These are phyloP conservation scores for Malassezia equina DNA, from an alignment of 1,284 basidiomycete species.

Conservation along the genomic window DNA sequence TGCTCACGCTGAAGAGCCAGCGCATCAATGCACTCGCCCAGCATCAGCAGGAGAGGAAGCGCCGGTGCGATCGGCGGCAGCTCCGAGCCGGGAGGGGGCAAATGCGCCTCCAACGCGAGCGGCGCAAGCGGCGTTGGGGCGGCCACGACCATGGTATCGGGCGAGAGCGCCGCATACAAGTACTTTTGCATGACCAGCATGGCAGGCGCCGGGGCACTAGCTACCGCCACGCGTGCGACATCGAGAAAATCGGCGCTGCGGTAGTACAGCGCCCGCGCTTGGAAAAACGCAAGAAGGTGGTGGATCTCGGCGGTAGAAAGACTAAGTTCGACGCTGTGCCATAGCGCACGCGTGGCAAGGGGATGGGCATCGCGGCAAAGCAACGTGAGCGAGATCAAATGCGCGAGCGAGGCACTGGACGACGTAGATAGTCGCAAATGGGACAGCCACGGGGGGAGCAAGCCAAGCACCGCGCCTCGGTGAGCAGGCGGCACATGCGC, in stretches of 20 bases:
- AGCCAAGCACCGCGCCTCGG: background rate
- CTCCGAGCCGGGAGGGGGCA: background rate
- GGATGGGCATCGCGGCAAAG: slow-evolving; percentile 65
- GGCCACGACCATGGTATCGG: background rate
- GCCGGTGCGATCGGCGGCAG: slow-evolving; percentile 1
- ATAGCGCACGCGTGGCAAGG: slow-evolving; percentile 68
- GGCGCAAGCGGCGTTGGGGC: background rate
- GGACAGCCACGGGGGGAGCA: slow-evolving; percentile 6
- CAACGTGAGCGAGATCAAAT: slow-evolving; percentile 69
- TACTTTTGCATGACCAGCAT: background rate
- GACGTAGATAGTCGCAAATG: background rate
- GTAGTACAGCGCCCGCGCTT: slow-evolving; percentile 1
- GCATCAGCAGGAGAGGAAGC: slow-evolving; percentile 3
- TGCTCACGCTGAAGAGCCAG: background rate
- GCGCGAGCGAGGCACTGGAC: slow-evolving; percentile 55
- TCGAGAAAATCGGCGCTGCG: slow-evolving; percentile 2
- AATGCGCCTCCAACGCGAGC: background rate
- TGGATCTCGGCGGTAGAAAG: background rate
- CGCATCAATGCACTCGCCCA: slow-evolving; percentile 9
- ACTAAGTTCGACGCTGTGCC: slow-evolving; percentile 48
- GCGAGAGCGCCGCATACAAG: background rate
- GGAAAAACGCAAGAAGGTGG: background rate
- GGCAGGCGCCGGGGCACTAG: background rate
- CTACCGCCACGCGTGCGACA: slow-evolving; percentile 1
- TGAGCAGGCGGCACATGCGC: background rate